Evolutionary conservation across 495 filamentous ascomycete species (phyloP).

Genomic region (Filosporella fistucella): DNA sequence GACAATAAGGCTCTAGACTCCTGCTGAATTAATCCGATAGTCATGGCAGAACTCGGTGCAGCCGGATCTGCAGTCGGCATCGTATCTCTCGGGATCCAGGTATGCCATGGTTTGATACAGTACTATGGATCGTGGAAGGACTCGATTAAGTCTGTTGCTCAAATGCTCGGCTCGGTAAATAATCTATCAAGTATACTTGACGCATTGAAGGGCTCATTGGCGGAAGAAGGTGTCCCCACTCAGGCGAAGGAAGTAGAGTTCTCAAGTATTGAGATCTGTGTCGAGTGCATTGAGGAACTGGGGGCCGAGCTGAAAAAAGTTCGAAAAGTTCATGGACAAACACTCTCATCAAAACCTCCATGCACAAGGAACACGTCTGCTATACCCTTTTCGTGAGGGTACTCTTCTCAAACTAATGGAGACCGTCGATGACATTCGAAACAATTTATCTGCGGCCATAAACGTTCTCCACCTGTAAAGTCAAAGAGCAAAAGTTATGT

Average conservation of each 20-base stretch:
- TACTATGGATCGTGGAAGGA: slow-evolving; percentile 12
- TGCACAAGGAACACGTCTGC: neutral
- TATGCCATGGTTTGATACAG: slow-evolving; percentile 15
- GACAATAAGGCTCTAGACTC: too few relatives aligned
- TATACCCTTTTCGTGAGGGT: slow-evolving; percentile 9
- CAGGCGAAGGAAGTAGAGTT: neutral
- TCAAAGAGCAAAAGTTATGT: neutral
- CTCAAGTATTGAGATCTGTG: neutral
- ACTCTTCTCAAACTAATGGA: slow-evolving; percentile 6
- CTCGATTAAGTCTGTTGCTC: slow-evolving; percentile 4
- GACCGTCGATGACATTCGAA: neutral
- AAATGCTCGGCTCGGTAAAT: neutral
- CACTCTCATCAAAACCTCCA: too few relatives aligned
- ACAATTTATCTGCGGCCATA: neutral
- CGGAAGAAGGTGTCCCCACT: neutral
- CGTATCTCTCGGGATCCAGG: slow-evolving; percentile 18
- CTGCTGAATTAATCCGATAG: too few relatives aligned
- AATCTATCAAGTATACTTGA: neutral
- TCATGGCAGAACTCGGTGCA: slow-evolving; percentile 2
- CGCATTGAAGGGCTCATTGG: neutral
- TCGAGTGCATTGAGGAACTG: slow-evolving; percentile 1
- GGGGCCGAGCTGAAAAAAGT: neutral
- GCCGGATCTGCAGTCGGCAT: slow-evolving; percentile 13
- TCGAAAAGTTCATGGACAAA: slow-evolving; percentile 6
- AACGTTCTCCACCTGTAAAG: neutral